Percentiles rank a stretch among this genome's conserved stretches.
These are phyloP conservation scores for Rutidosis leptorrhynchoides DNA, from an alignment of 129 eudicot genomes.

Conservation along the genomic window DNA sequence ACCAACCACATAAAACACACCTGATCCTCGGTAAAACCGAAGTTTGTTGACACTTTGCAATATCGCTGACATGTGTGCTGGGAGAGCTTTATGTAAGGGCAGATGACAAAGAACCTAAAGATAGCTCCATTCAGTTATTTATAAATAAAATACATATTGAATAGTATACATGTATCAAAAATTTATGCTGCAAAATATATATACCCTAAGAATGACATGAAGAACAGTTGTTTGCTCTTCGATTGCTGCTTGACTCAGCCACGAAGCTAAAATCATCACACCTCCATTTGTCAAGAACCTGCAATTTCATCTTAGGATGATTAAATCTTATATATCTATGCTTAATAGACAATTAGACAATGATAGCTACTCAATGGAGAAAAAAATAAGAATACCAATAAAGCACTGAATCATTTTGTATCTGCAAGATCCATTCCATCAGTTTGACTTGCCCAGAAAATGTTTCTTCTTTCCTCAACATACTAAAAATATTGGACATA, in stretches of 20 bases:
- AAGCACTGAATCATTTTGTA: conserved; percentile 59
- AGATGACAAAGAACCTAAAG: conserved; percentile 75
- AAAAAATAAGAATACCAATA: conserved; percentile 49
- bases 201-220: conserved; percentile 66
- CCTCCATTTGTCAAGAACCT: conserved; percentile 92
- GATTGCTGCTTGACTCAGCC: conserved; percentile 86
- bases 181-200: neutral
- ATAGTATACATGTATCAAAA: conserved; percentile 12
- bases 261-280: conserved; percentile 87
- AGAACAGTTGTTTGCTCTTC: conserved; percentile 96
- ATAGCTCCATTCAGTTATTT: conserved; percentile 21
- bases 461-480: conserved; percentile 79
- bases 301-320: conserved; percentile 13
- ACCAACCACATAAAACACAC: conserved; percentile 51
- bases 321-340: neutral
- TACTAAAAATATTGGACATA: conserved; percentile 55
- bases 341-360: neutral
- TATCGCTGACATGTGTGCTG: conserved; percentile 91
- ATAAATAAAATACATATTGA: conserved; percentile 12
- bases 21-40: conserved; percentile 76
- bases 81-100: conserved; percentile 77
- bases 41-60: conserved; percentile 84
- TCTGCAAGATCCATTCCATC: conserved; percentile 87
- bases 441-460: conserved; percentile 85
- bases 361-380: neutral